phyloP scores from a whole-genome alignment of 2,329 filamentous ascomycete species.

The Paraphoma sp. region DNA sequence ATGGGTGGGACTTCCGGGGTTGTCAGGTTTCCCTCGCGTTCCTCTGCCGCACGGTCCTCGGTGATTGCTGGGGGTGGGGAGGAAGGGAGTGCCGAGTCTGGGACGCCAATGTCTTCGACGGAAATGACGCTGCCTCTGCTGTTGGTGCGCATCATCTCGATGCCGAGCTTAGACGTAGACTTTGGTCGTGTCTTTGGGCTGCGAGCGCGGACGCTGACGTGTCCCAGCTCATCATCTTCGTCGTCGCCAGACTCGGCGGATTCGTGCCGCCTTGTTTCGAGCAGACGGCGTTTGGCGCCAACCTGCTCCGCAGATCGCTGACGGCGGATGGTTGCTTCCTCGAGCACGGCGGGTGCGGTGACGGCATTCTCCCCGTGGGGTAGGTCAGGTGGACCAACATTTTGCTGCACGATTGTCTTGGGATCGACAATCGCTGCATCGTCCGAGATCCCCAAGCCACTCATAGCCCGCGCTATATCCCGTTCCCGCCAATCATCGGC shows the following conservation, averaged over 20 bases:
- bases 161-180: conserved; percentile 79
- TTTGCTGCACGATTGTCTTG: conserved; percentile 34
- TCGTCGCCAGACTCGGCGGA: conserved; percentile 90
- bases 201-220: conserved; percentile 56
- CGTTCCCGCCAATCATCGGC: conserved; percentile 79
- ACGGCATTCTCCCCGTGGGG: conserved; percentile 50
- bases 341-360: conserved; percentile 66
- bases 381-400: conserved; percentile 44
- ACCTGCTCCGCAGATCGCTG: conserved; percentile 77
- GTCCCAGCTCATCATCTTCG: conserved; percentile 88
- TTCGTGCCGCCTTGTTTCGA: conserved; percentile 76
- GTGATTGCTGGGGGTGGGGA: conserved; percentile 51
- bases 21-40: conserved; percentile 29
- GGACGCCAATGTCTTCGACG: conserved; percentile 51
- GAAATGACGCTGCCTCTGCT: conserved; percentile 79
- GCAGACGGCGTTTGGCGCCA: conserved; percentile 73
- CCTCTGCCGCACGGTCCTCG: conserved; percentile 48
- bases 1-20: conserved; percentile 36
- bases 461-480: conserved; percentile 55
- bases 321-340: conserved; percentile 57
- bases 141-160: conserved; percentile 98
- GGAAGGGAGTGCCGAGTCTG: conserved; percentile 42
- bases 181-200: conserved; percentile 58
- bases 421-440: conserved; percentile 56
- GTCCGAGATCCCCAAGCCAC: conserved; percentile 79